Conservation (phyloP, 2,329 filamentous ascomycete genomes). For the Aureobasidium sp. region DNA sequence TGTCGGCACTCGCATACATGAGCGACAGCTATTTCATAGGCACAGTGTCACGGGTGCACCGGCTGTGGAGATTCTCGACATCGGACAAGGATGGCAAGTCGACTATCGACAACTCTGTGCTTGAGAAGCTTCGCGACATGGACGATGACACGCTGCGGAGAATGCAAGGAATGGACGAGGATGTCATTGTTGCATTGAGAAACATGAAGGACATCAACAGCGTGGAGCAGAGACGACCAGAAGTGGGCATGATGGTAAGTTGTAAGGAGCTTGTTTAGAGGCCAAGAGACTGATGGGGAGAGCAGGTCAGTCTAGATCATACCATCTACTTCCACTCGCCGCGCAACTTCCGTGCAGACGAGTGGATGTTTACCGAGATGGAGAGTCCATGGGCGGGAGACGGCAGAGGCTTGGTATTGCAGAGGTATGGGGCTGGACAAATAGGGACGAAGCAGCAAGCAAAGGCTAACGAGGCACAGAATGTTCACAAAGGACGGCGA, state of each 20-base stretch:
- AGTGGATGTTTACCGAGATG: constrained; percentile 78
- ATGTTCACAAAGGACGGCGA: constrained; percentile 66
- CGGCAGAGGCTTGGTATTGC: constrained; percentile 67
- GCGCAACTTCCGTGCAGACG: constrained; percentile 44
- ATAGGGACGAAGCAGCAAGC: neutral
- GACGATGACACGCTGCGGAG: constrained; percentile 37
- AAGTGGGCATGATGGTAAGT: constrained; percentile 72
- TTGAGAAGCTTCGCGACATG: constrained; percentile 39
- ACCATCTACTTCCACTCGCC: constrained; percentile 50
- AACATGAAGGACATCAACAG: constrained; percentile 31
- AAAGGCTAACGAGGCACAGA: constrained; percentile 16
- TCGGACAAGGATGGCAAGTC: constrained; percentile 19
- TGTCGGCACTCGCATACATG: constrained; percentile 87
- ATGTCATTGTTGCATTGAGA: constrained; percentile 47
- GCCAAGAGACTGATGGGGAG: neutral
- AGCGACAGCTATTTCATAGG: constrained; percentile 74
- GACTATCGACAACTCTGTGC: constrained; percentile 35
- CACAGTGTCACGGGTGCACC: constrained; percentile 74
- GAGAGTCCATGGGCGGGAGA: constrained; percentile 74
- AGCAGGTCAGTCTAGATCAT: constrained; percentile 57
- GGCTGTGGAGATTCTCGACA: constrained; percentile 50
- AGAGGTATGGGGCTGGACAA: constrained; percentile 38
- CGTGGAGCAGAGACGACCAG: constrained; percentile 40
- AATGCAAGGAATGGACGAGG: constrained; percentile 40
- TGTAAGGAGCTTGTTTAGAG: neutral